phyloP scores from a whole-genome alignment of 2,329 filamentous ascomycete species.

The Curvularia lunata region DNA sequence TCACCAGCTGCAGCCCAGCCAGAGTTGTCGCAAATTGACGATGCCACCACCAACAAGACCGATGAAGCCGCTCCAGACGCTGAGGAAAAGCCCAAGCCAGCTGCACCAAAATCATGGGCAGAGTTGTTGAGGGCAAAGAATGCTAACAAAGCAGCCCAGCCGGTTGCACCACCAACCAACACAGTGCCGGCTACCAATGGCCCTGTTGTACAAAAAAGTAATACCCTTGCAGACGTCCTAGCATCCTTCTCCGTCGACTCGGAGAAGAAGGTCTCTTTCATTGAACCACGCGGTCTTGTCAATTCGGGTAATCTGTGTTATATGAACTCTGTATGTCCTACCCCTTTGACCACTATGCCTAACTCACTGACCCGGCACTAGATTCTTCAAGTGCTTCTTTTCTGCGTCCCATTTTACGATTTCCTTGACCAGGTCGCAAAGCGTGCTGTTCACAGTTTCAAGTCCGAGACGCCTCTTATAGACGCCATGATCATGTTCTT shows the following conservation, averaged over 20 bases:
- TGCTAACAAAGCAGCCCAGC: conserved; percentile 38
- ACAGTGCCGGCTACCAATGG: conserved; percentile 45
- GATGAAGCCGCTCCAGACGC: conserved; percentile 21
- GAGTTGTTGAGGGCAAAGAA: conserved; percentile 67
- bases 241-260: conserved; percentile 72
- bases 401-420: conserved; percentile 91
- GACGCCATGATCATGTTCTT: conserved; percentile 98
- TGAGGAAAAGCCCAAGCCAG: conserved; percentile 53
- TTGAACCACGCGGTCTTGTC: conserved; percentile 90
- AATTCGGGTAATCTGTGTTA: conserved; percentile 99
- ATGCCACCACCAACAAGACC: conserved; percentile 12
- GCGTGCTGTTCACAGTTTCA: conserved; percentile 86
- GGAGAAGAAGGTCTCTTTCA: conserved; percentile 73
- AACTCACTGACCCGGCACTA: conserved; percentile 53
- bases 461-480: conserved; percentile 89
- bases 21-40: conserved; percentile 18
- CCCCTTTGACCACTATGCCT: not conserved
- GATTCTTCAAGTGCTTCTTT: conserved; percentile 95
- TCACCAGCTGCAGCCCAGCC: conserved; percentile 28
- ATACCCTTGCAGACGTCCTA: conserved; percentile 78
- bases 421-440: conserved; percentile 88
- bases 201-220: conserved; percentile 57
- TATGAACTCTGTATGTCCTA: conserved; percentile 89
- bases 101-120: conserved; percentile 68
- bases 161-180: conserved; percentile 35